Evolutionary conservation across 164 flowering plant genomes (phyloP).

Genomic region (Piper betle): DNA sequence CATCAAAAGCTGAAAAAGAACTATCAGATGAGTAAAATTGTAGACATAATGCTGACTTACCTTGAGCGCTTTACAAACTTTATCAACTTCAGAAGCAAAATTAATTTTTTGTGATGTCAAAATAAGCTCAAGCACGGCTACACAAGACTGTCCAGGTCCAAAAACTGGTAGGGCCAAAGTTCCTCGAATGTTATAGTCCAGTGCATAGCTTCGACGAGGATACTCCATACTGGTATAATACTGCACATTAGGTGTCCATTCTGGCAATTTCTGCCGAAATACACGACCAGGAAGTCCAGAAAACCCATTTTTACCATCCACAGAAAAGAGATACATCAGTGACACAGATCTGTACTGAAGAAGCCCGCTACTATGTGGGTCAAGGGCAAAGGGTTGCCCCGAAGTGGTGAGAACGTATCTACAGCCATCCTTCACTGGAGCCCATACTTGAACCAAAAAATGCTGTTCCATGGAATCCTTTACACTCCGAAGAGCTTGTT

Average conservation of each 20-base stretch:
- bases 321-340: conserved; percentile 58
- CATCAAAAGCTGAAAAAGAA: background rate
- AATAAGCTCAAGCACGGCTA: conserved; percentile 92
- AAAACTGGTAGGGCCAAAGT: conserved; percentile 95
- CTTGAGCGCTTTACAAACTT: conserved; percentile 99
- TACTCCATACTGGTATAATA: conserved; percentile 77
- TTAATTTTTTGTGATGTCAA: conserved; percentile 80
- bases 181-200: conserved; percentile 66
- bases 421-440: conserved; percentile 62
- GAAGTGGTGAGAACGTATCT: conserved; percentile 75
- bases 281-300: conserved; percentile 97
- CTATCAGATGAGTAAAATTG: background rate
- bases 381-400: conserved; percentile 92
- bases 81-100: conserved; percentile 91
- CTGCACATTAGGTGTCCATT: conserved; percentile 98
- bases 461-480: conserved; percentile 74
- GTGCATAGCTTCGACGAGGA: conserved; percentile 66
- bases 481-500: conserved; percentile 70
- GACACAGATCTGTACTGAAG: conserved; percentile 78
- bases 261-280: conserved; percentile 68
- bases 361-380: conserved; percentile 62
- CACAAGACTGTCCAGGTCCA: conserved; percentile 81
- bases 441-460: conserved; percentile 94
- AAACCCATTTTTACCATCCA: conserved; percentile 58
- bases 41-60: conserved; percentile 22